Conservation (phyloP, 805 yeast genomes). For the Barnettozyma siamensis region DNA sequence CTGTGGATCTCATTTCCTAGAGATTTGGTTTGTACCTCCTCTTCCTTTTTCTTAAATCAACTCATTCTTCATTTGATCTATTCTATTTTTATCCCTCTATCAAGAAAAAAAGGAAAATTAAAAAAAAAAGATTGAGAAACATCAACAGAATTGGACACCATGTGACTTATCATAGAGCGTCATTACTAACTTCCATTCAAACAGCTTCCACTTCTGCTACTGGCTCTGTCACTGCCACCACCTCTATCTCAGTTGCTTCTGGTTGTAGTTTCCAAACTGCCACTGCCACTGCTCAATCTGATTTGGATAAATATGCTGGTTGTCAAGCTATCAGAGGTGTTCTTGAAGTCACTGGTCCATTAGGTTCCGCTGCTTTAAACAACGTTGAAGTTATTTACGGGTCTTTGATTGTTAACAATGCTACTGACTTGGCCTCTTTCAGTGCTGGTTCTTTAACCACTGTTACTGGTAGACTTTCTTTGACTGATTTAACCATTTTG, state of each 20-base stretch:
- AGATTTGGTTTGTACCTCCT: too few relatives aligned
- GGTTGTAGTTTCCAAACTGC: conserved; percentile 61
- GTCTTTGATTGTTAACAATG: conserved; percentile 59
- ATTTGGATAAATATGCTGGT: conserved; percentile 63
- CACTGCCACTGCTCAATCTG: conserved; percentile 76
- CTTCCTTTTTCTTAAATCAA: too few relatives aligned
- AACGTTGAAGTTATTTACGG: conserved; percentile 78
- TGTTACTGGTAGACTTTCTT: conserved; percentile 64
- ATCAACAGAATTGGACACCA: too few relatives aligned
- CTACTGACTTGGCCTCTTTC: conserved; percentile 55
- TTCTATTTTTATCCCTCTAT: too few relatives aligned
- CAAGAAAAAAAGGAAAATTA: not conserved
- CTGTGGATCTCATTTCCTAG: too few relatives aligned
- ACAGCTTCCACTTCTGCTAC: conserved; percentile 22
- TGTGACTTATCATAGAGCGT: too few relatives aligned
- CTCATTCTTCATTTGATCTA: too few relatives aligned
- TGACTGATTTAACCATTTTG: conserved; percentile 62
- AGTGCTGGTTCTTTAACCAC: conserved; percentile 74
- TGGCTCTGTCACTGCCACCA: conserved; percentile 47
- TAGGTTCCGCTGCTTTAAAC: conserved; percentile 61
- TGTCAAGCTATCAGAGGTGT: conserved; percentile 83
- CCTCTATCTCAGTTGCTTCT: conserved; percentile 42
- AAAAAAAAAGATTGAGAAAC: too few relatives aligned
- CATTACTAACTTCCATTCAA: conserved; percentile 27
- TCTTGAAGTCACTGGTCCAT: conserved; percentile 59